Percentiles rank a stretch among this genome's conserved stretches.
Evolutionary conservation across 1,139 yeast species (phyloP).

Genomic region (Sugiyamaella sp.): DNA sequence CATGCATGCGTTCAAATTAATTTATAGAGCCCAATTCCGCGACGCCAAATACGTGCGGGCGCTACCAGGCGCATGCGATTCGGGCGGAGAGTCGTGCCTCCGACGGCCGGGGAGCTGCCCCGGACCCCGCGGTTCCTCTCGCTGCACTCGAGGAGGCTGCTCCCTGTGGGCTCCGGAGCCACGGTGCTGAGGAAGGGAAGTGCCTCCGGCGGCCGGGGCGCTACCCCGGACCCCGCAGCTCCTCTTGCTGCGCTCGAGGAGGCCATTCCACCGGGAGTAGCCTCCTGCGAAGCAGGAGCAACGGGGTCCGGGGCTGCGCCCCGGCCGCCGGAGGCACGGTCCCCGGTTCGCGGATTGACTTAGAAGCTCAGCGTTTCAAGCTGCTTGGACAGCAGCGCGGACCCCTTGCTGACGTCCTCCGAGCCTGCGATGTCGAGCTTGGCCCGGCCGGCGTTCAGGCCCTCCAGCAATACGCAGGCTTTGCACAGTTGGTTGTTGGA

Average conservation of each 20-base stretch:
- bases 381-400: conserved; percentile 67
- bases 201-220: neutral
- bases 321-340: conserved; percentile 6
- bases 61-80: too few species aligned
- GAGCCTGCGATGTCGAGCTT: conserved; percentile 47
- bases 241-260: neutral
- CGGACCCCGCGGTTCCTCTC: too few species aligned
- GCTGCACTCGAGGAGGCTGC: too few species aligned
- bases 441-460: conserved; percentile 73
- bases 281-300: neutral
- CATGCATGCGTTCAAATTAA: neutral
- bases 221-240: neutral
- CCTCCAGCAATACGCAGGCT: conserved; percentile 87
- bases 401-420: conserved; percentile 53
- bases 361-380: conserved; percentile 68
- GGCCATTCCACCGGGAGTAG: neutral
- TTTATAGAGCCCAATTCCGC: too few species aligned
- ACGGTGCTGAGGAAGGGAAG: too few species aligned
- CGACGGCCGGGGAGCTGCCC: too few species aligned
- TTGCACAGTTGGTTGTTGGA: conserved; percentile 89
- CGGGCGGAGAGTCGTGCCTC: too few species aligned
- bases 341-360: neutral
- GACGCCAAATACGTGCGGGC: too few species aligned
- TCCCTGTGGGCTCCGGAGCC: too few species aligned
- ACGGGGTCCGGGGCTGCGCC: too few species aligned